phyloP scores from a whole-genome alignment of 495 filamentous ascomycete genomes.

The Xylaria castorea region DNA sequence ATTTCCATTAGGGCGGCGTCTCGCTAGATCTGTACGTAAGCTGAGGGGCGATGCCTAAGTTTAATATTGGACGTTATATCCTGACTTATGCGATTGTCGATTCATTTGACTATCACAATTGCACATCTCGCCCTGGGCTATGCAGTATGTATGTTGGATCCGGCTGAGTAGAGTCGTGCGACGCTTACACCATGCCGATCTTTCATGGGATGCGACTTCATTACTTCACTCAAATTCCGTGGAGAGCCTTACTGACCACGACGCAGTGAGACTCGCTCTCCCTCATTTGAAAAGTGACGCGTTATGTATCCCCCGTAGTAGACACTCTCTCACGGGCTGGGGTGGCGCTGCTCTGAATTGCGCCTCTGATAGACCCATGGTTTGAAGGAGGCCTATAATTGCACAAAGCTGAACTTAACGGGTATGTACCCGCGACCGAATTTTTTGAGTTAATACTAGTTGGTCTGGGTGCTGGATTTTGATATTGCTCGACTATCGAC shows the following conservation, averaged over 20 bases:
- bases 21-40: neutral
- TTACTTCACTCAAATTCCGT: conserved; percentile 1
- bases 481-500: neutral
- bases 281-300: neutral
- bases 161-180: neutral
- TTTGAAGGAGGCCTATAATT: neutral
- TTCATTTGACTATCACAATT: conserved; percentile 10
- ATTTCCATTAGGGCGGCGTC: neutral
- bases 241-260: neutral
- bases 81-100: neutral
- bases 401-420: neutral
- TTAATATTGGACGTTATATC: neutral
- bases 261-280: neutral
- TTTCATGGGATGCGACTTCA: conserved; percentile 8
- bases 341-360: conserved; percentile 1
- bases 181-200: conserved; percentile 20
- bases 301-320: neutral
- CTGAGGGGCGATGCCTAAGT: conserved; percentile 14
- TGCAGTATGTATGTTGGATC: neutral
- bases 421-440: neutral
- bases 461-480: neutral
- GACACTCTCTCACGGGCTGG: neutral
- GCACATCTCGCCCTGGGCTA: neutral
- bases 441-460: neutral
- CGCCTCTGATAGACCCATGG: conserved; percentile 7